A percentile compares a stretch with the other conserved stretches of the same genome.
Conservation (phyloP, 2,329 filamentous ascomycete genomes). For the Fusarium liriodendri region DNA sequence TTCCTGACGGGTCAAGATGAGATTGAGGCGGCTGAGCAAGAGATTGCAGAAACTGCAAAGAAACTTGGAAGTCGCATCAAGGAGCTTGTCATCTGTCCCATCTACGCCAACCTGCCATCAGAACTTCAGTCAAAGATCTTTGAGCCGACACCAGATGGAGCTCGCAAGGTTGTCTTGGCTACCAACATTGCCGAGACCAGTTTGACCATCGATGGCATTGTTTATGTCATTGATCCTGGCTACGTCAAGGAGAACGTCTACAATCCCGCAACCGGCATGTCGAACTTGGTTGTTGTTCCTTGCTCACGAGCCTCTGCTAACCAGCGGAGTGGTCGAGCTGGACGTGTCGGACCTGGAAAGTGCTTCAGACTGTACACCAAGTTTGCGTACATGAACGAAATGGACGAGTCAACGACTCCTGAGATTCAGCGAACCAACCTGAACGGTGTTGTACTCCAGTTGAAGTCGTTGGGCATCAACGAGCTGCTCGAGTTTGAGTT, state of each 20-base stretch:
- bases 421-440: conserved; percentile 94
- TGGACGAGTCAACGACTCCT: conserved; percentile 90
- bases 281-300: conserved; percentile 88
- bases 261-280: conserved; percentile 92
- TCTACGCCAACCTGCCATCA: conserved; percentile 92
- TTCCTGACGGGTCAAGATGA: conserved; percentile 97
- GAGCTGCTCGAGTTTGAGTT: conserved; percentile 95
- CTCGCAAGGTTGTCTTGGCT: conserved; percentile 90
- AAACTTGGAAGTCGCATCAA: conserved; percentile 88
- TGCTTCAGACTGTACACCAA: conserved; percentile 95
- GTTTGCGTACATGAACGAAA: conserved; percentile 93
- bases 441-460: conserved; percentile 82
- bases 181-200: conserved; percentile 98
- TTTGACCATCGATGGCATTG: conserved; percentile 94
- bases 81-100: conserved; percentile 90
- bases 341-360: conserved; percentile 91
- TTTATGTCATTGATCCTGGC: conserved; percentile 95
- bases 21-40: conserved; percentile 88
- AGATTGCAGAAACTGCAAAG: conserved; percentile 84
- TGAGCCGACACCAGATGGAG: conserved; percentile 86
- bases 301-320: conserved; percentile 93
- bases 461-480: conserved; percentile 93
- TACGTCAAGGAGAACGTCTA: conserved; percentile 97
- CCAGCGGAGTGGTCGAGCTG: conserved; percentile 91
- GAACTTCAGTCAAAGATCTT: conserved; percentile 95